phyloP scores from a whole-genome alignment of 116 monocot species.

The Phalaenopsis hybrid region DNA sequence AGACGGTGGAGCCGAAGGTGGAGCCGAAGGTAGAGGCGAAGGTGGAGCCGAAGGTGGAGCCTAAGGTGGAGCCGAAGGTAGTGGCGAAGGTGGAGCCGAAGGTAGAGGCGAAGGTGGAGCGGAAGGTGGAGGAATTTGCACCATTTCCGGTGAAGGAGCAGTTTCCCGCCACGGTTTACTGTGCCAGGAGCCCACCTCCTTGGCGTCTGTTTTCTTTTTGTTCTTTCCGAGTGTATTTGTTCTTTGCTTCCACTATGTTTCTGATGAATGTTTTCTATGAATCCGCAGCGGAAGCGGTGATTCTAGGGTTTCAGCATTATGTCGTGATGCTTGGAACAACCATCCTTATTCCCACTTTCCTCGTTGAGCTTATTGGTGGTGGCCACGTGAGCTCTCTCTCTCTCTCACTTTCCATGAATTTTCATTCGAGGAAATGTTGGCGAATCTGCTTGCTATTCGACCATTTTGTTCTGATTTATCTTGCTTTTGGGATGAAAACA shows the following conservation, averaged over 20 bases:
- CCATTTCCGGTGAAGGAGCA: slow-evolving; percentile 77
- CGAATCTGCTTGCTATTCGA: not conserved
- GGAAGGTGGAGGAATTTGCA: slow-evolving; percentile 38
- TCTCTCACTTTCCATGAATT: not conserved
- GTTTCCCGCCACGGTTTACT: slow-evolving; percentile 68
- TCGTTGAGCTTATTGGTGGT: slow-evolving; percentile 85
- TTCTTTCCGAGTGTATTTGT: not conserved
- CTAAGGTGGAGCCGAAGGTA: no score
- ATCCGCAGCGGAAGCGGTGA: slow-evolving; percentile 42
- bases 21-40: no score
- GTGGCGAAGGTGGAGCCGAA: no score
- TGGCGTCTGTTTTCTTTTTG: slow-evolving; percentile 43
- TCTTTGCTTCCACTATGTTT: not conserved
- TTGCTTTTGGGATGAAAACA: no score
- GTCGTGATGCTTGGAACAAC: slow-evolving; percentile 77
- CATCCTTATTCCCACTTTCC: slow-evolving; percentile 55
- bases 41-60: no score
- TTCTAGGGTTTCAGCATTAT: slow-evolving; percentile 87
- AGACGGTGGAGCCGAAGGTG: no score
- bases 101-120: no score
- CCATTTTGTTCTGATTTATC: not conserved
- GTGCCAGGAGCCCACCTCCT: slow-evolving; percentile 78
- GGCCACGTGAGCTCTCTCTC: slow-evolving; percentile 34
- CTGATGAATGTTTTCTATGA: not conserved
- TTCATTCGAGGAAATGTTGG: not conserved